These are phyloP conservation scores for Drechslerella dactyloides DNA, from an alignment of 2,329 filamentous ascomycete species.

Conservation along the genomic window DNA sequence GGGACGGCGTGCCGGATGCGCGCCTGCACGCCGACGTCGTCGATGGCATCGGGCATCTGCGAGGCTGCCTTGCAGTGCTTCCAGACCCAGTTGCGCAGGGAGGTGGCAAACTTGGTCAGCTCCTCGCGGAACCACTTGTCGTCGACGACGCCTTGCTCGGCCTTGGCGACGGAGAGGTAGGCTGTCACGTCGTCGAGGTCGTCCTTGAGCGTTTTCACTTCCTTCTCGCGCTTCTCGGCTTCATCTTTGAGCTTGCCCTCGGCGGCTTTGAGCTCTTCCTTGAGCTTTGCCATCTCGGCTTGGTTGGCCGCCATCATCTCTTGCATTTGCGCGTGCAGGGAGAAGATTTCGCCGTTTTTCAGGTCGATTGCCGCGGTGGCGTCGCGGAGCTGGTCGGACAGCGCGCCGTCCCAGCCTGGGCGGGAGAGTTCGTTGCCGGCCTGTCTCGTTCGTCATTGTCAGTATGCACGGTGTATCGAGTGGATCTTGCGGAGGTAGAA, in stretches of 20 bases:
- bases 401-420: slow-evolving; percentile 23
- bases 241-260: slow-evolving; percentile 47
- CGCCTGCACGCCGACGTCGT: slow-evolving; percentile 29
- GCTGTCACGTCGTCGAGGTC: slow-evolving; percentile 46
- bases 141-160: slow-evolving; percentile 48
- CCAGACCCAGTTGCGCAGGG: slow-evolving; percentile 46
- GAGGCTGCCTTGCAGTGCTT: slow-evolving; percentile 47
- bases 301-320: slow-evolving; percentile 49
- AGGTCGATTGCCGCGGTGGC: slow-evolving; percentile 35
- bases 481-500: too few relatives aligned
- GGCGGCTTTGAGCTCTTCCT: slow-evolving; percentile 36
- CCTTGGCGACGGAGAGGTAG: slow-evolving; percentile 45
- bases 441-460: slow-evolving; percentile 10
- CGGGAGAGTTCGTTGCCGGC: slow-evolving; percentile 32
- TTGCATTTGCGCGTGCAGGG: slow-evolving; percentile 48
- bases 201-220: slow-evolving; percentile 38
- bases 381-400: slow-evolving; percentile 26
- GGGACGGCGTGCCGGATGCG: slow-evolving; percentile 35
- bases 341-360: slow-evolving; percentile 38
- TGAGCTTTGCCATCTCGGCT: slow-evolving; percentile 43
- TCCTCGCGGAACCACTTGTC: slow-evolving; percentile 47
- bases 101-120: slow-evolving; percentile 31
- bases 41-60: slow-evolving; percentile 41
- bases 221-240: slow-evolving; percentile 37
- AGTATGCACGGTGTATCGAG: not conserved